Base-by-base conservation (phyloP, 805 yeast genomes). In the Candida maesae region DNA sequence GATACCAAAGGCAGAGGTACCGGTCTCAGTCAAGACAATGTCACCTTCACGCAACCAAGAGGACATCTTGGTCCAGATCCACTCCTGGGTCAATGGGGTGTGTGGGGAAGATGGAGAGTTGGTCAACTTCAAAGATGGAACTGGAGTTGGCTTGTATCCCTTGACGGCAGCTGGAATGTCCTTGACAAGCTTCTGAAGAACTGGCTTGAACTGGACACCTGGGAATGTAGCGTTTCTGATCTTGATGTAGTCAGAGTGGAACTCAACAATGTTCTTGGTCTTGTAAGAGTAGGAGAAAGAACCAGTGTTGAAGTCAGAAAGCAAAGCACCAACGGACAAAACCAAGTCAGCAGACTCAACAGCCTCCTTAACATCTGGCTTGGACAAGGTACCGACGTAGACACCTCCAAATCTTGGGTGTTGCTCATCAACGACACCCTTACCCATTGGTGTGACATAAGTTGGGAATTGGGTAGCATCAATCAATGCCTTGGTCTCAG, bases 301-400 rank as follows among this genome's bases (percentile, higher is more conserved):
- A 60, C 95, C 95, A 36, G 95, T 86, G 74, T 86, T 86, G 78
- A 83, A 87, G 66, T 86, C 95, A 38, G 93, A 84, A 59, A 86
- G 69, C 60, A 86, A 68, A 38, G 89, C 90, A 64, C 95, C 95
- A 53, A 85, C 74, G 25, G 91, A 81, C 46, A 86, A 63, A 42
- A 86, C 73, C 63, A 85, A 72, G 66, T 86, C 95, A 32, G 90
- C 73, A 32, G 74, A 60, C 64, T 84, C 91, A 42, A 84, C 89
- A 28, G 80, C 75, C 48, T 75, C 78, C 60, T 79, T 79, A 40
- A 84, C 87, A 48, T 73, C 84, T 45, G 87, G 87, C 43, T 68
- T 66, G 15, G 95, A 81, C 54, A 87, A 68, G n/a, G 84, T 72
- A 55, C 95, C 95, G 44, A 85, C 85, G 62, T 86, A 86, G 43